Evolutionary conservation across 1,284 basidiomycete species (phyloP), one percentile per base, ranked within the genome.

Genomic region (Cerioporus squamosus): DNA sequence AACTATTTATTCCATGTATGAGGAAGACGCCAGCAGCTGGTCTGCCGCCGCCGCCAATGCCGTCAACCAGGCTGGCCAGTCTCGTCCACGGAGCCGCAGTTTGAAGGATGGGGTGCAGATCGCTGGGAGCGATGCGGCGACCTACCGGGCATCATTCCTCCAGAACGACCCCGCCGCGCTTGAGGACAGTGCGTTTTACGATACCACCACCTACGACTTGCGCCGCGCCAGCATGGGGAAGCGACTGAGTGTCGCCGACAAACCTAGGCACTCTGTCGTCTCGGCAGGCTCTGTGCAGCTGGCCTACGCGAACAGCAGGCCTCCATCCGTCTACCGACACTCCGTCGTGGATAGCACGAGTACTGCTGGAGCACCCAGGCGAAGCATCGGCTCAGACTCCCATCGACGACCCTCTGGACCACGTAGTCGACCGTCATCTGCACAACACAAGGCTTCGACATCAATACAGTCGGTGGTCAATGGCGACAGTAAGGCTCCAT

Each of bases 1-100:
- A 70, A 86, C 88, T 56, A 92, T 92, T 55, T 92, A 90, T 72
- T 90, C 87, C 50, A 92, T 91, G 90, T 92, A 91, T 57, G 69
- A 70, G 51, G 66, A 76, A 66, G 66, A 74, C 67, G 75, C 65
- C 68, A 75, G 70, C 59, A 77, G 74, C 79, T 77, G 75, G 78
- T 72, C 75, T 73, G 68, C 74, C 66, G 63, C 68, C 56, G 65
- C 60, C 56, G 51, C 62, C 44, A 68, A 73, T 26, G 70, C 68
- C 56, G 70, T 70, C 52, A 75, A 68, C 61, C 66, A 66, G 49
- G 59, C 50, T 50, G 45, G 54, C n/a, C 55, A 61, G 45, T 59
- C 62, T 18, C 59, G 60, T 18, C 60, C 60, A 7, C 39, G 40
- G 44, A 62, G 57, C 50, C 61, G 60, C 43, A 62, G 53, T 23